Base-by-base conservation (phyloP, 2,329 filamentous ascomycete genomes). In the Ophiostoma perfectum region DNA sequence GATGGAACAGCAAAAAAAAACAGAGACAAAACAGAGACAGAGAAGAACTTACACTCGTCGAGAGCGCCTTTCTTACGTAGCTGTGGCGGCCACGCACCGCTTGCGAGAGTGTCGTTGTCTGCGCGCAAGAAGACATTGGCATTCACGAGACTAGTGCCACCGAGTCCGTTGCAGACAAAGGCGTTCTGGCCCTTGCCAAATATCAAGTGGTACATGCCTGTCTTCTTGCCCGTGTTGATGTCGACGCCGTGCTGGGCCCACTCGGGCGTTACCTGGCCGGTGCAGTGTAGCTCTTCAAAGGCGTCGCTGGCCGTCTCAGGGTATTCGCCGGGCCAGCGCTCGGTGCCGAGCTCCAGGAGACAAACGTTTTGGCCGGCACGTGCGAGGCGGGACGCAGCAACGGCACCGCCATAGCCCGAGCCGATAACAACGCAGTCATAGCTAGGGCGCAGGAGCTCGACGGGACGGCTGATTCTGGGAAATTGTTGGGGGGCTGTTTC, bases 381-480 rank as follows among this genome's bases (percentile, higher is more conserved):
- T 3, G 87, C 84, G 82, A 90, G 86, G 11, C 87, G 81, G 36
- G 86, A 85, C 0, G 88, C 88, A 2, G 88, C 88, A 27, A 90
- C 84, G 38, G 83, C 85, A 52, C 86, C 88, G 38, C 88, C 88
- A 75, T 90, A 91, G 0, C 88, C 88, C 9, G 87, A 89, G 1
- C 88, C 88, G 69, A 90, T 85, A 42, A 90, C 86, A 11, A 91
- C 82, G 52, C 84, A 84, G 76, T 90, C 88, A 72, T 91, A 90
- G 6, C 78, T 78, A 68, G 79, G 78, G 39, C 82, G 80, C 74
- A 89, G 82, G 39, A 87, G 77, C 73, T 87, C 83, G 12, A 88
- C 81, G 0, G 84, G 81, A 69, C 81, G 83, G 36, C 84, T 85
- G 69, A 88, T 82, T 1, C 85, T 80, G 1, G 84, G 85, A 70